phyloP scores from a whole-genome alignment of 78 protist species.

The Cavenderia fasciculata region DNA sequence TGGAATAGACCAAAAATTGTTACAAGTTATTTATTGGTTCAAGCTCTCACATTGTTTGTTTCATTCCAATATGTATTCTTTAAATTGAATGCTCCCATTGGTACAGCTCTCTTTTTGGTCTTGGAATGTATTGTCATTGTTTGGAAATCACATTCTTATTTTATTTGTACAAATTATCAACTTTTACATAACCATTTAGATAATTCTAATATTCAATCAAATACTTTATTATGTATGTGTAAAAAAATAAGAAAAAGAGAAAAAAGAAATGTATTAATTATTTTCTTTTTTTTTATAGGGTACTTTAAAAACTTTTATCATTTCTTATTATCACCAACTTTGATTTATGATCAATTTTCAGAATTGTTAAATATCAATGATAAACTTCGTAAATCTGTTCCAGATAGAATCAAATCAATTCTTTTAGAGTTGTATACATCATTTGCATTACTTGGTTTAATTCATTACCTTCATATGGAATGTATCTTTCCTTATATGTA shows the following conservation, averaged over 20 bases:
- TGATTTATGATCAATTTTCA: slow-evolving; percentile 50
- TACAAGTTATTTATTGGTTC: neutral
- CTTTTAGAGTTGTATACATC: slow-evolving; percentile 29
- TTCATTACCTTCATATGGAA: slow-evolving; percentile 38
- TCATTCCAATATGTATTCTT: neutral
- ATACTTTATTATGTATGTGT: no score
- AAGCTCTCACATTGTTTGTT: neutral
- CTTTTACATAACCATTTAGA: neutral
- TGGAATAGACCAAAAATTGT: neutral
- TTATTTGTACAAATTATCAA: slow-evolving; percentile 36
- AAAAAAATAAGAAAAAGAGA: neutral
- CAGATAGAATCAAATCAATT: neutral
- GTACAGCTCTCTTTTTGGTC: slow-evolving; percentile 13
- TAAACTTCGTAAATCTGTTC: neutral
- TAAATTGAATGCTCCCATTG: neutral
- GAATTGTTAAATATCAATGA: neutral
- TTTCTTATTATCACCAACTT: slow-evolving; percentile 28
- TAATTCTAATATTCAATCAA: neutral
- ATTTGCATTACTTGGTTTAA: neutral
- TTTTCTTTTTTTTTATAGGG: neutral
- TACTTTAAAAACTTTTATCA: neutral
- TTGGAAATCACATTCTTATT: slow-evolving; percentile 39
- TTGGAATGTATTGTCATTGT: neutral
- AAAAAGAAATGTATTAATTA: neutral
- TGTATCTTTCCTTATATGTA: slow-evolving; percentile 9